Base-by-base conservation (phyloP, 2,329 filamentous ascomycete species). In the Blastomyces gilchristii region DNA sequence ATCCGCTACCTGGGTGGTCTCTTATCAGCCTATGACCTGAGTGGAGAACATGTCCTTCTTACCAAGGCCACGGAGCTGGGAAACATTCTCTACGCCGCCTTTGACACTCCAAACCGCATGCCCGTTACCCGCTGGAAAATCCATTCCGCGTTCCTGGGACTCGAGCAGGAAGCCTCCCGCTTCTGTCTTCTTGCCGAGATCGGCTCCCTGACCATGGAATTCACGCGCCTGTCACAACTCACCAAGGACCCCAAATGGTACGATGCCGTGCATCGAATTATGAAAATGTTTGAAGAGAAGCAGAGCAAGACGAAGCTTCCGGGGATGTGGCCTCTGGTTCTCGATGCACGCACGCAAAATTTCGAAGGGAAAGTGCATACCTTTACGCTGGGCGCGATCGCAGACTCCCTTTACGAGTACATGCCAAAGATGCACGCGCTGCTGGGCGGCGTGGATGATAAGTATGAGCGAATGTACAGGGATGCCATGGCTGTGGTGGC, bases 381-480 rank as follows among this genome's bases (percentile, higher is more conserved):
- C 1, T 85, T 81, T 69, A 81, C 81, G 0, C 75, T 85, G 64
- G 82, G 82, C n/a, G 81, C 78, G 22, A 80, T 82, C 77, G 77
- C 80, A 1, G 82, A 85, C 70, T 83, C 80, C 8, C 73, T 82
- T 0, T 85, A 84, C 68, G 83, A 85, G 67, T 84, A 84, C 65
- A 71, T 85, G 16, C 81, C 82, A 0, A 84, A 85, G 71, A 79
- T 92, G 77, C 88, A 87, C 70, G 75, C 93, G 62, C 77, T 94
- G 14, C 82, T 96, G 3, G 82, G 96, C 1, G 91, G 91, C 0
- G 80, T 86, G 1, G 84, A 87, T 66, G 39, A 61, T 43, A 66
- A 68, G 45, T 95, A 95, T 73, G 79, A 81, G 65, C 82, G 81
- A 31, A 83, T 96, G 75, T 91, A 95, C 71, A 80, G 87, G 63